These are phyloP conservation scores for Physcia stellaris DNA, from an alignment of 495 filamentous ascomycete species.

Conservation along the genomic window DNA sequence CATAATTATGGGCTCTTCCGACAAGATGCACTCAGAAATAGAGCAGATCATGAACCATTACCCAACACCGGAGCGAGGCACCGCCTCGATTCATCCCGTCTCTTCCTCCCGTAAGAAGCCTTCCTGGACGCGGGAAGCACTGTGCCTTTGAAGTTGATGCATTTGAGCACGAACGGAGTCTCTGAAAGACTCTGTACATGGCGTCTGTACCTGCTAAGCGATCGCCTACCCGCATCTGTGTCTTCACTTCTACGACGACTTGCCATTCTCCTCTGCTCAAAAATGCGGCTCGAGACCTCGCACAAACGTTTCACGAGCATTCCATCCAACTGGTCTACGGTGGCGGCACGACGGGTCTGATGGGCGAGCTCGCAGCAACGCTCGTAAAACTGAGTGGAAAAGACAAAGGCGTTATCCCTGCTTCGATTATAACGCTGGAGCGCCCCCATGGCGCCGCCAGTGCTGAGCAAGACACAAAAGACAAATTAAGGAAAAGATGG, in stretches of 20 bases:
- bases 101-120: too few relatives aligned
- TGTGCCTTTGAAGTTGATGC: too few relatives aligned
- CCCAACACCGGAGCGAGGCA: too few relatives aligned
- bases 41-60: too few relatives aligned
- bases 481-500: constrained; percentile 4
- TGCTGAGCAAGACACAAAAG: too few relatives aligned
- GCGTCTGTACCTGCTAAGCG: too few relatives aligned
- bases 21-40: too few relatives aligned
- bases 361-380: constrained; percentile 79
- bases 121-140: too few relatives aligned
- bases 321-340: constrained; percentile 79
- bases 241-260: constrained; percentile 52
- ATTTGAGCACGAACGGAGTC: too few relatives aligned
- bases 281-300: constrained; percentile 62
- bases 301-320: constrained; percentile 53
- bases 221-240: constrained; percentile 15
- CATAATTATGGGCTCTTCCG: too few relatives aligned
- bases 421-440: constrained; percentile 68
- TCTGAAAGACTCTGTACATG: too few relatives aligned
- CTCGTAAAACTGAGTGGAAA: constrained; percentile 71
- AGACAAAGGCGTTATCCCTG: constrained; percentile 69
- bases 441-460: not conserved
- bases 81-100: too few relatives aligned
- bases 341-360: constrained; percentile 81
- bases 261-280: constrained; percentile 55